Conservation (phyloP, 257 asterid species). For the Cinchona pubescens region DNA sequence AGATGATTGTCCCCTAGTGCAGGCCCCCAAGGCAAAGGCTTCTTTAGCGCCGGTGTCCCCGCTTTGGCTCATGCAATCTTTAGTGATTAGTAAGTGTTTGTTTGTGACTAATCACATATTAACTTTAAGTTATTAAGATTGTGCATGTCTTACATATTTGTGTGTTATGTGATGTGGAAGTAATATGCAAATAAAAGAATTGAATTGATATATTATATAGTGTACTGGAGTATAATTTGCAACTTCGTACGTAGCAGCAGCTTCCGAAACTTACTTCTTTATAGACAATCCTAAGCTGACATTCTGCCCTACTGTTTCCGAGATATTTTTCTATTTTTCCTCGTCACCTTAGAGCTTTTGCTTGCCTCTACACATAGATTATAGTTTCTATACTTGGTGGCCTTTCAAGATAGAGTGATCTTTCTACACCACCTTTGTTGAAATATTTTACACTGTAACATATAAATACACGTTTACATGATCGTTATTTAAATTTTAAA, state of each 20-base stretch:
- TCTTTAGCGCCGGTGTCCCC: slow-evolving; percentile 69
- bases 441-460: no score
- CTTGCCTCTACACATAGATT: neutral
- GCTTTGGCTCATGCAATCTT: slow-evolving; percentile 28
- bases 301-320: slow-evolving; percentile 64
- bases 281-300: slow-evolving; percentile 53
- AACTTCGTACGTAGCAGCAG: slow-evolving; percentile 9
- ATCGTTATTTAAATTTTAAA: no score
- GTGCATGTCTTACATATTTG: neutral
- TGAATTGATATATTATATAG: no score
- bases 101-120: neutral
- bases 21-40: slow-evolving; percentile 43
- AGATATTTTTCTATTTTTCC: slow-evolving; percentile 1
- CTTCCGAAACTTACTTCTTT: slow-evolving; percentile 40
- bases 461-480: no score
- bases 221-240: no score
- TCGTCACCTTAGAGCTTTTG: slow-evolving; percentile 9
- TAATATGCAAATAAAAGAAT: neutral
- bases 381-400: slow-evolving; percentile 3
- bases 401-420: neutral
- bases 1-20: slow-evolving; percentile 52
- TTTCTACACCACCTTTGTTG: no score
- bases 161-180: slow-evolving; percentile 16
- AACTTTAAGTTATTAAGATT: neutral
- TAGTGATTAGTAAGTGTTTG: neutral